These are phyloP conservation scores for Byssochlamys sp. DNA, from an alignment of 2,329 filamentous ascomycete species.

Conservation along the genomic window DNA sequence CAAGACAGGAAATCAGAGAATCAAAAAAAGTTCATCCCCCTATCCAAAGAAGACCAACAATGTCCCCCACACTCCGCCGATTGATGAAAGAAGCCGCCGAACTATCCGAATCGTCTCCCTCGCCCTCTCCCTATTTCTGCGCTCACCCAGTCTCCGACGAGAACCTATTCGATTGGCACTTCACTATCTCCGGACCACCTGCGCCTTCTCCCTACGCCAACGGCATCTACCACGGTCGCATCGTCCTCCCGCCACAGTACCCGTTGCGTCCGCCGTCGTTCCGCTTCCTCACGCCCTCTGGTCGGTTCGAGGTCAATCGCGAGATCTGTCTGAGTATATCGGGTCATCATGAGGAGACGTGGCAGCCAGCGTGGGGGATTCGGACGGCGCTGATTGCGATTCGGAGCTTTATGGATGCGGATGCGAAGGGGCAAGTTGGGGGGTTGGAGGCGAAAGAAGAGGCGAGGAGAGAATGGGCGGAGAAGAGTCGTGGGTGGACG, in stretches of 20 bases:
- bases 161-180: slow-evolving; percentile 98
- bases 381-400: slow-evolving; percentile 74
- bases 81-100: slow-evolving; percentile 77
- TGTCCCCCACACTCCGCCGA: slow-evolving; percentile 27
- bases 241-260: slow-evolving; percentile 79
- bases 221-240: slow-evolving; percentile 91
- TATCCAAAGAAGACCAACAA: slow-evolving; percentile 8
- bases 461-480: slow-evolving; percentile 60
- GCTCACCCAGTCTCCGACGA: slow-evolving; percentile 69
- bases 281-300: slow-evolving; percentile 83
- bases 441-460: slow-evolving; percentile 68
- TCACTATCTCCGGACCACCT: slow-evolving; percentile 85
- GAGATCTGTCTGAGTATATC: slow-evolving; percentile 93
- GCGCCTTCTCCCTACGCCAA: slow-evolving; percentile 63
- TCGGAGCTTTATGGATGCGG: slow-evolving; percentile 85
- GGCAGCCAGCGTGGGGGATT: slow-evolving; percentile 97
- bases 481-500: slow-evolving; percentile 54
- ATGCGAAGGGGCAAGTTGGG: slow-evolving; percentile 77
- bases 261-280: slow-evolving; percentile 89
- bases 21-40: no score
- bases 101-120: slow-evolving; percentile 59
- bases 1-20: no score
- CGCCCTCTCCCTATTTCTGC: slow-evolving; percentile 75
- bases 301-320: slow-evolving; percentile 88
- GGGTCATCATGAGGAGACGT: slow-evolving; percentile 94